Conservation (phyloP, 73 alveolate species). For the Tetrahymena elliotti region DNA sequence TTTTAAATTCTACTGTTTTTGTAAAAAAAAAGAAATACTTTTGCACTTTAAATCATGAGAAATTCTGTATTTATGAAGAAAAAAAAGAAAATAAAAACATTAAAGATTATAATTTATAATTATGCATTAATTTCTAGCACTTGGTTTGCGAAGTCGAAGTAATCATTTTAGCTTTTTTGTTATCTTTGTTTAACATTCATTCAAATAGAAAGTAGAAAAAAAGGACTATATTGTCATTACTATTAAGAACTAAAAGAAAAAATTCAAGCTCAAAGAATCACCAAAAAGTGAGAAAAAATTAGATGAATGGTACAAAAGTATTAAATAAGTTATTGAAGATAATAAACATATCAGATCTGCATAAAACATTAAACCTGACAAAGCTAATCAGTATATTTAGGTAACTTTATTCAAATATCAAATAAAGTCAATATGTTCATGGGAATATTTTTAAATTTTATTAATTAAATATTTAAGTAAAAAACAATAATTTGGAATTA, state of each 20-base stretch:
- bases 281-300: background rate
- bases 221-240: background rate
- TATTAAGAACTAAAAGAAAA: background rate
- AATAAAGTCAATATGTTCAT: background rate
- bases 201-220: background rate
- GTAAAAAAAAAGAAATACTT: background rate
- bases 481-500: no score
- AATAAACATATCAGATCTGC: background rate
- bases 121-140: background rate
- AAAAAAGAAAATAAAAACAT: background rate
- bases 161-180: background rate
- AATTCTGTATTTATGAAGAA: background rate
- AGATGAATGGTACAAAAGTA: background rate
- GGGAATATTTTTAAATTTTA: no score
- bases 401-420: background rate
- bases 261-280: background rate
- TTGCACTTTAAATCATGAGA: background rate
- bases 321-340: background rate
- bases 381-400: background rate
- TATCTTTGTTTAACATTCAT: background rate
- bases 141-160: background rate
- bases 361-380: background rate
- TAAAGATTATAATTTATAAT: background rate
- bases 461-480: no score
- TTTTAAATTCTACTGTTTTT: background rate